Conservation (phyloP, 345 rosid species). For the Hibiscus syriacus region DNA sequence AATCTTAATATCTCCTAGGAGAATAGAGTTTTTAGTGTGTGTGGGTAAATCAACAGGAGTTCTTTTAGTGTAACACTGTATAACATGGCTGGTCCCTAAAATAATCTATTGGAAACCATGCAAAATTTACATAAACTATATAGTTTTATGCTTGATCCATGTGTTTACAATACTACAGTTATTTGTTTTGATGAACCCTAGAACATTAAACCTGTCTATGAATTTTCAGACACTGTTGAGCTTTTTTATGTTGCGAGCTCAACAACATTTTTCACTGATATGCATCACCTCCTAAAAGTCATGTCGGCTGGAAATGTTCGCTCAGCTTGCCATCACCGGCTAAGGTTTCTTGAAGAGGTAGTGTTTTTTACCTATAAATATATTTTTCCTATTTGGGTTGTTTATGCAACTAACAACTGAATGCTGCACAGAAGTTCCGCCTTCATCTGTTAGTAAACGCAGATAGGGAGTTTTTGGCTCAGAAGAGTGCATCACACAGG, state of each 20-base stretch:
- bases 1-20: background rate
- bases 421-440: conserved; percentile 36
- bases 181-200: background rate
- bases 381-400: background rate
- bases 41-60: background rate
- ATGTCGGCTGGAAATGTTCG: conserved; percentile 45
- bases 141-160: background rate
- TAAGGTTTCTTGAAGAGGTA: conserved; percentile 49
- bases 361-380: background rate
- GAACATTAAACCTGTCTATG: background rate
- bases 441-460: conserved; percentile 47
- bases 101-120: background rate
- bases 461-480: conserved; percentile 43
- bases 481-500: conserved; percentile 51
- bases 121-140: background rate
- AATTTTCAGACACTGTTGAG: conserved; percentile 27
- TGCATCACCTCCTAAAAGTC: conserved; percentile 40
- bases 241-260: conserved; percentile 44
- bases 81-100: background rate
- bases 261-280: conserved; percentile 40
- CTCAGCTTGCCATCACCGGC: conserved; percentile 41
- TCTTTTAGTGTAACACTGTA: background rate
- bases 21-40: background rate
- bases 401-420: conserved; percentile 18
- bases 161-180: background rate